phyloP scores from a whole-genome alignment of 2,329 filamentous ascomycete species.

The Podosphaera fusca region DNA sequence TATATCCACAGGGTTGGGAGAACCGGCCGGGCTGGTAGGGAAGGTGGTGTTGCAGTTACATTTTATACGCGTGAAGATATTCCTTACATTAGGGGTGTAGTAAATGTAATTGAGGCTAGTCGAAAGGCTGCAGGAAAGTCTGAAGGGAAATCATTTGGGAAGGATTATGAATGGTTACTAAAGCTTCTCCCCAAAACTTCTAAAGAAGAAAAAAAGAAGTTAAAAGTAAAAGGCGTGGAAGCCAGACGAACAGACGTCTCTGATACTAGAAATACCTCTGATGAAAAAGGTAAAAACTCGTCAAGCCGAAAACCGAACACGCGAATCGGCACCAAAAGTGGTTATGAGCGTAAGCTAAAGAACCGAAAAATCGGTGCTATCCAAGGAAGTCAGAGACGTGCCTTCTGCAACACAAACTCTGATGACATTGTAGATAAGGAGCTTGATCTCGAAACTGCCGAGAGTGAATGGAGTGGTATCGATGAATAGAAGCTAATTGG shows the following conservation, averaged over 20 bases:
- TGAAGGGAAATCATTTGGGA: constrained; percentile 34
- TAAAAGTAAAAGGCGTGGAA: constrained; percentile 67
- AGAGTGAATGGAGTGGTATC: constrained; percentile 24
- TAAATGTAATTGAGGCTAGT: constrained; percentile 71
- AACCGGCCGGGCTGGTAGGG: constrained; percentile 68
- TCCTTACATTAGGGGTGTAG: constrained; percentile 69
- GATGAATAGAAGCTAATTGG: constrained; percentile 17
- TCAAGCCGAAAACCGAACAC: constrained; percentile 9
- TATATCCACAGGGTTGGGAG: constrained; percentile 89
- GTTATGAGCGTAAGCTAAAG: constrained; percentile 46
- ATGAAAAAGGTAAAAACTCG: constrained; percentile 9
- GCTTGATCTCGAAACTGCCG: constrained; percentile 9
- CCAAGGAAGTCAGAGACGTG: constrained; percentile 30
- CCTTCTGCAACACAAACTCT: neutral
- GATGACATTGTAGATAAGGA: constrained; percentile 20
- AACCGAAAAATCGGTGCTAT: constrained; percentile 42
- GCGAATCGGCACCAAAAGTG: constrained; percentile 65
- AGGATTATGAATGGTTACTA: constrained; percentile 51
- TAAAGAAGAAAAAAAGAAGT: constrained; percentile 62
- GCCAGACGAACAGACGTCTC: constrained; percentile 25
- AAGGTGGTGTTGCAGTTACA: constrained; percentile 75
- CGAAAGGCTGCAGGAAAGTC: constrained; percentile 43
- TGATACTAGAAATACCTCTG: constrained; percentile 18
- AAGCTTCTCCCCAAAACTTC: constrained; percentile 64
- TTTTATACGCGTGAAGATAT: constrained; percentile 93